Evolutionary conservation across 78 protist species (phyloP), one percentile per base, ranked within the genome.

Genomic region (Dictyostelium firmibasis): DNA sequence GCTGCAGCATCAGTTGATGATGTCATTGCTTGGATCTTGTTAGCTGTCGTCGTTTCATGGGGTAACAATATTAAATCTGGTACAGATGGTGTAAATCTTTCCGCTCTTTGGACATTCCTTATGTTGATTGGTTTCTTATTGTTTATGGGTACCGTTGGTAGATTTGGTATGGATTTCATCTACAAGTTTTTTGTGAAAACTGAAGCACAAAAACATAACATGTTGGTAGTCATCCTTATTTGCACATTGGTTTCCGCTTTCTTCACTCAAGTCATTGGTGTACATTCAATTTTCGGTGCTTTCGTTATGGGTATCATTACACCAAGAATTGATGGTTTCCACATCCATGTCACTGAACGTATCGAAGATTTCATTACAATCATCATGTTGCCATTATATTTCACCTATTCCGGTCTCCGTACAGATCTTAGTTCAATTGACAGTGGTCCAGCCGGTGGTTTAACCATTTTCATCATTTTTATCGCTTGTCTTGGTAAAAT

Each of bases 1-100:
- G 84, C 97, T 25, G 97, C 97, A 35, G 97, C 97, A 3, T 93
- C 97, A 14, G 95, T 92, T 16, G 91, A 91, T 77, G 97, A 96
- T 72, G 97, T 96, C 18, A 92, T 96, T 50, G 96, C 96, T 7
- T 96, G 97, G 97, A 85, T 93, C 25, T 69, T 96, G 7, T 64
- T 96, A 18, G 97, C 97, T 11, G 79, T 96, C 16, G 97, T 95
- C 2, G 95, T 95, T 35, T 88, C 93, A 36, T 88, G 62, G 67
- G 93, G 85, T 44, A 88, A 88, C 14, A 88, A 88, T 31, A 18
- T 72, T 16, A 72, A 72, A 72, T 41, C 83, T 13, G 75, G 75
- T 27, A 36, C 23, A 38, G 44, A 33, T 27, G 79, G 70, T 76
- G 25, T 53, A 69, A 86, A 87, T 78, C 64, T 84, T 13, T 25